phyloP scores from a whole-genome alignment of 2,329 filamentous ascomycete genomes.

The Colletotrichum ledebouriae region DNA sequence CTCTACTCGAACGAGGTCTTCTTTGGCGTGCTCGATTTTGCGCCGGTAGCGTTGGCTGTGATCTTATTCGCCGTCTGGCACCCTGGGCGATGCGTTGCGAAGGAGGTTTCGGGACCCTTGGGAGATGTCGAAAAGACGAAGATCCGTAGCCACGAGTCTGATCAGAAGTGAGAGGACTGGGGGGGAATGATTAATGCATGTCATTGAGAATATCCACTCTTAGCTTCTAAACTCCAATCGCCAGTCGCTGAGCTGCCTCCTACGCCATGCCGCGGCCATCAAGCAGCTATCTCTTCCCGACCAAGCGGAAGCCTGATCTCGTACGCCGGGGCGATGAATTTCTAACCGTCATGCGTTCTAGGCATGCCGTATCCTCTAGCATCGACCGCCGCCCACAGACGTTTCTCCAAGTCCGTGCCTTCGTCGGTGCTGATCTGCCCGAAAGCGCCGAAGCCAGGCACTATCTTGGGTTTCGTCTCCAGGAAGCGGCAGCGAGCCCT shows the following conservation, averaged over 20 bases:
- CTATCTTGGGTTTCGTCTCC: conserved; percentile 8
- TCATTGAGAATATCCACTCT: too few relatives aligned
- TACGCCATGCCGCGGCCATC: rapidly evolving
- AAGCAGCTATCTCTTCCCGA: not conserved
- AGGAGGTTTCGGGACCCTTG: not conserved
- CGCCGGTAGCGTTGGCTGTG: conserved; percentile 64
- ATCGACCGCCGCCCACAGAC: conserved; percentile 26
- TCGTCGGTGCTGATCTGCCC: conserved; percentile 2
- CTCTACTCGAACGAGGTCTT: conserved; percentile 64
- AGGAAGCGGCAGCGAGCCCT: conserved; percentile 24
- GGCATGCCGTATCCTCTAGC: not conserved
- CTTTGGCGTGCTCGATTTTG: conserved; percentile 68
- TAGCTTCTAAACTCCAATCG: not conserved
- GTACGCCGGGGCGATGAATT: too few relatives aligned
- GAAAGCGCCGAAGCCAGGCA: conserved; percentile 30
- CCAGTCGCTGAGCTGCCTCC: not conserved
- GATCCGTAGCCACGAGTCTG: conserved; percentile 4
- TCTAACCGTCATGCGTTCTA: not conserved
- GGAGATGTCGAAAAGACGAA: conserved; percentile 17
- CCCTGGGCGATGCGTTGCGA: conserved; percentile 55
- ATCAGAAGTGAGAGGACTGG: not conserved
- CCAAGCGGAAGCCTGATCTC: rapidly evolving
- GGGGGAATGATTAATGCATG: not conserved
- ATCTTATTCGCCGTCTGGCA: conserved; percentile 60
- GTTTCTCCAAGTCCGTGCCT: conserved; percentile 10